These are phyloP conservation scores for Rhizopus arrhizus DNA, from an alignment of 371 early-diverging fungal genomes.

Conservation along the genomic window DNA sequence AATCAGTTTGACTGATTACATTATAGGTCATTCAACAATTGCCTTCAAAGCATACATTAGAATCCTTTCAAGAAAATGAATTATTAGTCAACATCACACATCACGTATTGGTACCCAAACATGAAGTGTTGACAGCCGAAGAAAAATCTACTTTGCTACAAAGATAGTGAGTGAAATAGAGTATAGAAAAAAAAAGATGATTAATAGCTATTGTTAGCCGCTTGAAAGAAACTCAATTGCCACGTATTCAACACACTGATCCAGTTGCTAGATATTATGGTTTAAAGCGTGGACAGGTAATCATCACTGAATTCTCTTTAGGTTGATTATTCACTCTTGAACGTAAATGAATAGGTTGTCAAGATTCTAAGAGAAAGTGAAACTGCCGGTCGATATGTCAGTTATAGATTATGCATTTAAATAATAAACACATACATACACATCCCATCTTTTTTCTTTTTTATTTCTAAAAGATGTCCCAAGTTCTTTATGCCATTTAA, in stretches of 20 bases:
- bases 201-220: constrained; percentile 58
- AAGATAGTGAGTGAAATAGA: constrained; percentile 74
- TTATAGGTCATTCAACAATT: constrained; percentile 63
- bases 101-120: constrained; percentile 96
- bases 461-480: too few relatives aligned
- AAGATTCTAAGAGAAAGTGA: constrained; percentile 96
- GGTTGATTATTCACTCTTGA: too few relatives aligned
- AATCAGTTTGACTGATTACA: neutral
- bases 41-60: constrained; percentile 82
- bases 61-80: constrained; percentile 95
- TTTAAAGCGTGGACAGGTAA: constrained; percentile 89
- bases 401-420: constrained; percentile 89
- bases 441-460: neutral
- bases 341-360: constrained; percentile 64
- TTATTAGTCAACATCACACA: constrained; percentile 98
- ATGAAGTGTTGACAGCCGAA: constrained; percentile 86
- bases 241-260: constrained; percentile 91
- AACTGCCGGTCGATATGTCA: constrained; percentile 96
- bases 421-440: neutral
- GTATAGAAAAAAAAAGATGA: neutral
- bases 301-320: neutral
- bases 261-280: constrained; percentile 98
- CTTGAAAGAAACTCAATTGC: constrained; percentile 94
- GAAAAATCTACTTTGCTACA: constrained; percentile 92
- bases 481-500: too few relatives aligned